Evolutionary conservation across 768 basidiomycete species (phyloP).

Genomic region (Mycena vitilis): DNA sequence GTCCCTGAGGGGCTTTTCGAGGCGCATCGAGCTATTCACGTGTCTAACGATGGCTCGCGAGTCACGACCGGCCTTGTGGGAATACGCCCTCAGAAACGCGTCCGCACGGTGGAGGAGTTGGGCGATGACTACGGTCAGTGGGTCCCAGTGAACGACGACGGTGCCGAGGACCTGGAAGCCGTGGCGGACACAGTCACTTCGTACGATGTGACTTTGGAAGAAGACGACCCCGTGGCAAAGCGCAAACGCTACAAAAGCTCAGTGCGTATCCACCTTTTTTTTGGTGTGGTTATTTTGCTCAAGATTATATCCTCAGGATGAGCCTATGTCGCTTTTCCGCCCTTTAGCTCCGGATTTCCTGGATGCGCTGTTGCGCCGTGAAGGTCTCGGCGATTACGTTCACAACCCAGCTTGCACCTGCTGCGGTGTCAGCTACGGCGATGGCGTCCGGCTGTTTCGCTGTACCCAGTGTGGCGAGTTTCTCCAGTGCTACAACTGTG

Average conservation of each 20-base stretch:
- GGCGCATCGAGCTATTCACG: not conserved
- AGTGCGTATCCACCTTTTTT: not conserved
- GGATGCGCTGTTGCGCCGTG: not conserved
- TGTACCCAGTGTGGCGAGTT: constrained; percentile 16
- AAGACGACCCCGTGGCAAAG: not conserved
- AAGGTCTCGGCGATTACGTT: not conserved
- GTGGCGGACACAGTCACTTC: not conserved
- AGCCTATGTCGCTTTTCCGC: not conserved
- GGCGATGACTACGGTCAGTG: not conserved
- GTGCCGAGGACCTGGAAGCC: not conserved
- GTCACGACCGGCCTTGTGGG: not conserved
- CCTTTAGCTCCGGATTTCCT: not conserved
- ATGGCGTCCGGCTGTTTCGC: not conserved
- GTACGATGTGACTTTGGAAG: not conserved
- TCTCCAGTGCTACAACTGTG: constrained; percentile 8
- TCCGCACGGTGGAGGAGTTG: not conserved
- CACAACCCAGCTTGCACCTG: not conserved
- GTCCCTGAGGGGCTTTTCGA: not conserved
- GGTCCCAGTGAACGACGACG: not conserved
- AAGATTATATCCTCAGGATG: too few relatives aligned
- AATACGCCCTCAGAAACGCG: not conserved
- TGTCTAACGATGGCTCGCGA: not conserved
- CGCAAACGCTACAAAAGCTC: not conserved
- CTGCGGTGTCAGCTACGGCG: not conserved
- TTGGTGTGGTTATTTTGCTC: too few relatives aligned